phyloP scores from a whole-genome alignment of 768 basidiomycete species.

The Suillus variegatus region DNA sequence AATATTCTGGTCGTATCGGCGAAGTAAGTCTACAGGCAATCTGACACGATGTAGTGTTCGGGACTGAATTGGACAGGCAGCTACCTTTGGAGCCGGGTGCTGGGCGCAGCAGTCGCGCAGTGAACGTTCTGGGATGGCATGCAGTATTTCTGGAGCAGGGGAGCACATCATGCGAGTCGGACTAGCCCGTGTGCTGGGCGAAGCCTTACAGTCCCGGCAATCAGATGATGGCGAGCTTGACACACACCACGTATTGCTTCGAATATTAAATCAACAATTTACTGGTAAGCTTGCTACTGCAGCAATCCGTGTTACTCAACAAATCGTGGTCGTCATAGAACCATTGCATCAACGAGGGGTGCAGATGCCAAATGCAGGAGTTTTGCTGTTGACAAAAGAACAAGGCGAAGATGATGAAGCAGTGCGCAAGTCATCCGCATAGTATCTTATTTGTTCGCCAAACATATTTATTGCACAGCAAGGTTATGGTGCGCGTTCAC shows the following conservation, averaged over 20 bases:
- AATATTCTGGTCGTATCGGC: constrained; percentile 71
- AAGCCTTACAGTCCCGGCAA: constrained; percentile 35
- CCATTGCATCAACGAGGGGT: constrained; percentile 41
- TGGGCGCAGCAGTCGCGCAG: constrained; percentile 53
- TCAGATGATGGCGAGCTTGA: constrained; percentile 40
- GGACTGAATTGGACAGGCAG: constrained; percentile 47
- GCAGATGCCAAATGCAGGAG: constrained; percentile 55
- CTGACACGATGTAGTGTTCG: not conserved
- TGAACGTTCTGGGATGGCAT: constrained; percentile 47
- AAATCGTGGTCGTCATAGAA: constrained; percentile 26
- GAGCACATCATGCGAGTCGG: constrained; percentile 64
- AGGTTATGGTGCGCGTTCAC: constrained; percentile 86
- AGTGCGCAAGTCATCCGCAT: constrained; percentile 27
- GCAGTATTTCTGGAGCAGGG: constrained; percentile 76
- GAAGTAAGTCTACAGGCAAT: constrained; percentile 47
- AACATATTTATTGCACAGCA: constrained; percentile 36
- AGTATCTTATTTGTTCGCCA: not conserved
- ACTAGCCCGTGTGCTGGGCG: constrained; percentile 58
- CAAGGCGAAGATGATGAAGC: constrained; percentile 26
- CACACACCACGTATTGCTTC: constrained; percentile 54
- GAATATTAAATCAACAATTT: constrained; percentile 48
- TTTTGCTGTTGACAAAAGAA: constrained; percentile 61
- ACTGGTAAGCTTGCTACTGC: constrained; percentile 41
- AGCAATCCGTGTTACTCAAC: not conserved
- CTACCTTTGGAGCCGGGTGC: constrained; percentile 73